phyloP scores from a whole-genome alignment of 345 rosid species.

The Pelargonium nanum region DNA sequence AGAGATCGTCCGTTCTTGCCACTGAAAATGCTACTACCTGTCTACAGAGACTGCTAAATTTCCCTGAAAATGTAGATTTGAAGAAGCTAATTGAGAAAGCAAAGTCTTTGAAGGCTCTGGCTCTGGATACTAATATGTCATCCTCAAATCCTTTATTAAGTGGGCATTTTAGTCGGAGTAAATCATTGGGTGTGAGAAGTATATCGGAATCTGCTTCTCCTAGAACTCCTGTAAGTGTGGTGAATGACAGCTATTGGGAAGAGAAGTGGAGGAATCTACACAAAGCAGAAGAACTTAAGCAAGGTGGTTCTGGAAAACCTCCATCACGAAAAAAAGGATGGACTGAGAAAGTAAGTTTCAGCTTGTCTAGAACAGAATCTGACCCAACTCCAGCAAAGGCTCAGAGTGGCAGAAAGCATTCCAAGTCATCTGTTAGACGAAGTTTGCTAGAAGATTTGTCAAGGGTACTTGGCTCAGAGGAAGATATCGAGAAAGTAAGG shows the following conservation, averaged over 20 bases:
- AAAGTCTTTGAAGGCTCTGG: slow-evolving; percentile 58
- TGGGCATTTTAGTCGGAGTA: slow-evolving; percentile 29
- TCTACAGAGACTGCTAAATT: slow-evolving; percentile 77
- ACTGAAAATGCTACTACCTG: slow-evolving; percentile 85
- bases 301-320: slow-evolving; percentile 28
- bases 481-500: slow-evolving; percentile 21
- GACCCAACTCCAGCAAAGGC: slow-evolving; percentile 46
- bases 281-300: slow-evolving; percentile 49
- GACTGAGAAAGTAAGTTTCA: slow-evolving; percentile 55
- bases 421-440: slow-evolving; percentile 39
- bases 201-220: slow-evolving; percentile 50
- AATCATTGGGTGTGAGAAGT: slow-evolving; percentile 30
- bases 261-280: slow-evolving; percentile 79
- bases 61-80: slow-evolving; percentile 63
- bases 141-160: slow-evolving; percentile 16
- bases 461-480: slow-evolving; percentile 42
- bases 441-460: slow-evolving; percentile 72
- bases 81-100: slow-evolving; percentile 56
- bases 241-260: slow-evolving; percentile 91
- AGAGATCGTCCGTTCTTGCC: slow-evolving; percentile 82
- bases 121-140: slow-evolving; percentile 35
- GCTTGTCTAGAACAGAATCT: slow-evolving; percentile 62
- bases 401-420: slow-evolving; percentile 19
- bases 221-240: slow-evolving; percentile 42
- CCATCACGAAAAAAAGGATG: slow-evolving; percentile 48